Percentiles rank a stretch among this genome's conserved stretches.
phyloP scores from a whole-genome alignment of 371 early-diverging fungal species.

The Circinella minor region DNA sequence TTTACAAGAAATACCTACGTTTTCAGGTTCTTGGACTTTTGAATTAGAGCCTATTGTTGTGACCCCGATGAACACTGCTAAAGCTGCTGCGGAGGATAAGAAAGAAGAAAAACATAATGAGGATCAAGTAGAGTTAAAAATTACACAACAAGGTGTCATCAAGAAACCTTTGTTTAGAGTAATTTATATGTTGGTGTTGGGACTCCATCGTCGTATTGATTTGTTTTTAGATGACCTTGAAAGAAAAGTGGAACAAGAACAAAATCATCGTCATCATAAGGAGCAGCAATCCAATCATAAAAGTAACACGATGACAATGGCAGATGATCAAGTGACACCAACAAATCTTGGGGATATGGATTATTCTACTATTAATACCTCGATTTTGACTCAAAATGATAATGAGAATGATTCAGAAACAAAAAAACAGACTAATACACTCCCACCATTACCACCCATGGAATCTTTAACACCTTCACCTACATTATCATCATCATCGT shows the following conservation, averaged over 20 bases:
- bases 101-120: no score
- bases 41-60: slow-evolving; percentile 6
- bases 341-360: not conserved
- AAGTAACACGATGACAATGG: no score
- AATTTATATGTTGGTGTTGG: slow-evolving; percentile 40
- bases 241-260: slow-evolving; percentile 15
- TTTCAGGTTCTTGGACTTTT: slow-evolving; percentile 31
- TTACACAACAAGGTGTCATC: slow-evolving; percentile 52
- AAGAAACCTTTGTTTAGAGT: slow-evolving; percentile 47
- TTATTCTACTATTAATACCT: no score
- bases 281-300: not conserved
- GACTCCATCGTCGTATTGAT: slow-evolving; percentile 47
- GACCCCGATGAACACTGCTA: no score
- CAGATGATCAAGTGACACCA: not conserved
- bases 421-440: not conserved
- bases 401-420: no score
- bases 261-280: not conserved
- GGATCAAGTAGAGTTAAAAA: slow-evolving; percentile 17
- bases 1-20: slow-evolving; percentile 35
- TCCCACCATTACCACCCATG: not conserved
- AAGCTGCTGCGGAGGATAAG: no score
- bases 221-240: slow-evolving; percentile 45
- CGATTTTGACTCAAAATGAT: no score
- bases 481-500: not conserved
- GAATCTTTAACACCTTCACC: slow-evolving; percentile 2